phyloP scores from a whole-genome alignment of 306 rosid genomes.

The Senna tora region DNA sequence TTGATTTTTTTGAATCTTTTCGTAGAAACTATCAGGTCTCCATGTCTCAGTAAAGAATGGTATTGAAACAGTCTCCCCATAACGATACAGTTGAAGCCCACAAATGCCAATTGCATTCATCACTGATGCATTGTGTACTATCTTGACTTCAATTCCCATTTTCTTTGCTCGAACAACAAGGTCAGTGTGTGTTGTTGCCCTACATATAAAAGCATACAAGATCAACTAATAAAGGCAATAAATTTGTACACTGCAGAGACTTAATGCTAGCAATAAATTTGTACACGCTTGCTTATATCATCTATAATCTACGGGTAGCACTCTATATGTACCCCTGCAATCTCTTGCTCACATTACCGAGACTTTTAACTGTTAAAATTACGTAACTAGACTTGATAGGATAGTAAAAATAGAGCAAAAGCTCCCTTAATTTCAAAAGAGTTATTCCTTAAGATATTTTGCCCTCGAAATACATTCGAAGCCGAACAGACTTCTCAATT shows the following conservation, averaged over 20 bases:
- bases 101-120: slow-evolving; percentile 92
- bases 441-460: background rate
- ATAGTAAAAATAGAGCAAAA: background rate
- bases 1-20: slow-evolving; percentile 75
- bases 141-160: slow-evolving; percentile 70
- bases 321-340: background rate
- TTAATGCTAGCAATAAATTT: background rate
- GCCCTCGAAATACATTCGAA: background rate
- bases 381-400: background rate
- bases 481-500: background rate
- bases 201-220: slow-evolving; percentile 11
- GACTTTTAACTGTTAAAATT: background rate
- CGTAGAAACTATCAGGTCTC: slow-evolving; percentile 93
- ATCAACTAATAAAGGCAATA: too few species aligned
- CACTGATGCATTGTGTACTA: slow-evolving; percentile 81
- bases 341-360: background rate
- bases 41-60: slow-evolving; percentile 83
- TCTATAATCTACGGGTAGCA: background rate
- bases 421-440: background rate
- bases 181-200: slow-evolving; percentile 83
- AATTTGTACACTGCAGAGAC: background rate
- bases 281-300: background rate
- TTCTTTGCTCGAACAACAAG: slow-evolving; percentile 90
- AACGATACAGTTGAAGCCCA: slow-evolving; percentile 85
- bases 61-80: slow-evolving; percentile 83